phyloP scores from a whole-genome alignment of 2,329 filamentous ascomycete species.

The Helicocarpus griseus region DNA sequence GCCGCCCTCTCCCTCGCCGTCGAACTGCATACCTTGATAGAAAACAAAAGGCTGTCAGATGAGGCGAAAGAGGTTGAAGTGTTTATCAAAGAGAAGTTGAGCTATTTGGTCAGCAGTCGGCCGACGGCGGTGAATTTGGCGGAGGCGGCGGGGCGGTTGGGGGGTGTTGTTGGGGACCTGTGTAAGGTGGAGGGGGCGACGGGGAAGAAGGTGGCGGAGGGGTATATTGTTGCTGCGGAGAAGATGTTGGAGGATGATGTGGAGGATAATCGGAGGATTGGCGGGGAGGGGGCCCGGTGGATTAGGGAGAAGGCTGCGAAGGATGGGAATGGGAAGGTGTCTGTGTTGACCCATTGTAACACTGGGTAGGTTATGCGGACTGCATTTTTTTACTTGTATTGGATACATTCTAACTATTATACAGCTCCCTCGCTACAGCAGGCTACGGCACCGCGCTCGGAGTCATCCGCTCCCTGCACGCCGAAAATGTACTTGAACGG shows the following conservation, averaged over 20 bases:
- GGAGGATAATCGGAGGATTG: constrained; percentile 77
- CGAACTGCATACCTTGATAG: constrained; percentile 52
- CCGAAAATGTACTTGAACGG: constrained; percentile 57
- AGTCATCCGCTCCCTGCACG: constrained; percentile 75
- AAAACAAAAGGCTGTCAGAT: constrained; percentile 32
- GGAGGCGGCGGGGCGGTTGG: constrained; percentile 78
- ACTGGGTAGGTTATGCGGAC: constrained; percentile 56
- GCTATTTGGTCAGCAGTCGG: constrained; percentile 79
- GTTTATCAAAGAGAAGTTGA: constrained; percentile 66
- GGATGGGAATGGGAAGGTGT: constrained; percentile 47
- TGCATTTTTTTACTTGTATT: not conserved
- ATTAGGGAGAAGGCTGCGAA: constrained; percentile 52
- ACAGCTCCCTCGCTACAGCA: constrained; percentile 79
- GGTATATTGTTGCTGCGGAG: constrained; percentile 73
- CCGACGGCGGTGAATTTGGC: constrained; percentile 92
- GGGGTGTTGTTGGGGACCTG: constrained; percentile 47
- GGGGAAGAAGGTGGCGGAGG: constrained; percentile 46
- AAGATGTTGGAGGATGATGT: constrained; percentile 80
- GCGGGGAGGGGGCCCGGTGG: constrained; percentile 74
- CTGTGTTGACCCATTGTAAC: constrained; percentile 96
- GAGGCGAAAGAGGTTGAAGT: constrained; percentile 52
- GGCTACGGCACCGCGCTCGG: constrained; percentile 96
- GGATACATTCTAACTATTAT: not conserved
- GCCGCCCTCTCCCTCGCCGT: constrained; percentile 81
- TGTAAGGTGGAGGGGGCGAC: constrained; percentile 24